A percentile compares a stretch with the other conserved stretches of the same genome.
Evolutionary conservation across 2,329 filamentous ascomycete species (phyloP).

Genomic region (Sporothrix schenckii): DNA sequence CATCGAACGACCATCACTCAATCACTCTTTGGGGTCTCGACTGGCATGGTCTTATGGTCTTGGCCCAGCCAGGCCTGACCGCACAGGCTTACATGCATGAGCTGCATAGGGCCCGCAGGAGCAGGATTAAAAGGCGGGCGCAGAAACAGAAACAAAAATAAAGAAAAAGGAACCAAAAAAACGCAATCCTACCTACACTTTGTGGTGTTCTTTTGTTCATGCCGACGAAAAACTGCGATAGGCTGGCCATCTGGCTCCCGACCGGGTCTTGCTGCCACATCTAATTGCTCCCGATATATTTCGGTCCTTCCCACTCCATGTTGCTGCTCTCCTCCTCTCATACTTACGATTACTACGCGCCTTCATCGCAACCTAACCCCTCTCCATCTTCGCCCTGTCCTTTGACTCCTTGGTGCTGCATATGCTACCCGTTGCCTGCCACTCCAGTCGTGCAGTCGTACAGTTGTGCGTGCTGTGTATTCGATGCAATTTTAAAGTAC

Average conservation of each 20-base stretch:
- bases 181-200: not conserved
- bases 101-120: not conserved
- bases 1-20: not conserved
- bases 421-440: no score
- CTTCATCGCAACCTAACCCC: conserved; percentile 5
- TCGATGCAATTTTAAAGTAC: no score
- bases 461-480: not conserved
- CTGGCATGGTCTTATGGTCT: not conserved
- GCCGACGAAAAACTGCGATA: not conserved
- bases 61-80: not conserved
- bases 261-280: not conserved
- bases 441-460: no score
- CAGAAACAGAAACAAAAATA: not conserved
- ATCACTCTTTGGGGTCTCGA: conserved; percentile 3
- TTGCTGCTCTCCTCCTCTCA: not conserved
- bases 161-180: no score
- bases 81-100: conserved; percentile 11
- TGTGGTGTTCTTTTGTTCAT: not conserved
- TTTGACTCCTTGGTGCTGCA: not conserved
- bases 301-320: not conserved
- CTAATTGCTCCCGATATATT: not conserved
- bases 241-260: not conserved
- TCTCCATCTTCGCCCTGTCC: not conserved
- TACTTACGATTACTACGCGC: not conserved
- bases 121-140: not conserved